These are phyloP conservation scores for Xylaria digitata DNA, from an alignment of 2,329 filamentous ascomycete genomes.

Conservation along the genomic window DNA sequence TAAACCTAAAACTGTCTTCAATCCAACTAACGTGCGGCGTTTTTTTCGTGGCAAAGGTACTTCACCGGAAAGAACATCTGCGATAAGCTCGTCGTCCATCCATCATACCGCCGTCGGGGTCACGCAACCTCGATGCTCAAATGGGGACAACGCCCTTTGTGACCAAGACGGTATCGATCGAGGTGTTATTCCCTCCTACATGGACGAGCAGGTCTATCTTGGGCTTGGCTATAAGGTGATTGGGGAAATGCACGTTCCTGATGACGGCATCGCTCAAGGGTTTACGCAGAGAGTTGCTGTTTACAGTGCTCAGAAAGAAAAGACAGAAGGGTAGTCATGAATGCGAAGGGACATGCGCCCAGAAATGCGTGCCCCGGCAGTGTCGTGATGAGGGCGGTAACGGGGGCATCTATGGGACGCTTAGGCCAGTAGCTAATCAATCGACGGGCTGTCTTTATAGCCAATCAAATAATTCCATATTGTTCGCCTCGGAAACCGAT, in stretches of 20 bases:
- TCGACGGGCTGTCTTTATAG: background rate
- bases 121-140: slow-evolving; percentile 1
- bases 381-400: background rate
- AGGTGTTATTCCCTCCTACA: slow-evolving; percentile 5
- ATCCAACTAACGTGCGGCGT: no score
- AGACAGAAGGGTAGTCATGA: slow-evolving; percentile 19
- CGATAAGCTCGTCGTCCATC: slow-evolving; percentile 17
- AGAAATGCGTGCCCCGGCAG: background rate
- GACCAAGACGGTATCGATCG: slow-evolving; percentile 9
- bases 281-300: slow-evolving; percentile 9
- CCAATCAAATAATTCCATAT: background rate
- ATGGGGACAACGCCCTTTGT: slow-evolving; percentile 1
- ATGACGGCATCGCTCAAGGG: background rate
- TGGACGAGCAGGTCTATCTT: slow-evolving; percentile 7
- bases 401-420: background rate
- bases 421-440: background rate
- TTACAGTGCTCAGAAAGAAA: slow-evolving; percentile 6
- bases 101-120: slow-evolving; percentile 4
- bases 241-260: slow-evolving; percentile 1
- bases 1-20: no score
- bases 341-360: background rate
- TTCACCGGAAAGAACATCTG: slow-evolving; percentile 3
- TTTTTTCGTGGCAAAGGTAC: slow-evolving; percentile 1
- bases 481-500: background rate
- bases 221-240: background rate